Base-by-base conservation (phyloP, 2,329 filamentous ascomycete genomes). In the Verticillium albo-atrum region DNA sequence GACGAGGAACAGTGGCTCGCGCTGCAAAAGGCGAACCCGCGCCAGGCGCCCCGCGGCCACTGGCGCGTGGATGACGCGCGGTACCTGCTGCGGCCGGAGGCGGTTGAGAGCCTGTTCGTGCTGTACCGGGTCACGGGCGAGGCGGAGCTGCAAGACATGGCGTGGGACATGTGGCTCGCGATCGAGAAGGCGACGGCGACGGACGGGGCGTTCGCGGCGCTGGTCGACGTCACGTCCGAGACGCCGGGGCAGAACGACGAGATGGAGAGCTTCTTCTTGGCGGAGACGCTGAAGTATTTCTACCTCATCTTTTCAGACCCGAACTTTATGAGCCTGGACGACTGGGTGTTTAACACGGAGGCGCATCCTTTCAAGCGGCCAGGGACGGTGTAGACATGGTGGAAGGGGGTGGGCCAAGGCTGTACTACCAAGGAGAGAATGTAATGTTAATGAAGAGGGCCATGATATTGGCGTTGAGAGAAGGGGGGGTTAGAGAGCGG, bases 241-340 rank as follows among this genome's bases (percentile, higher is more conserved):
- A 6, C 25, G 25, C 25, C 25, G 51, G 25, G 10, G 26, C 25
- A 27, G 25, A 28, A 4, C 10, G 27, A 53, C 17, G 51, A 53
- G 25, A 30, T 37, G 6, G 82, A 91, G 76, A 88, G 83, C 62
- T 91, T 90, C 66, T 92, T 89, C 86, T 75, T 89, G 66, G 84
- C 85, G 0, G 88, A 91, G 75, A 92, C 88, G 17, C 73, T 91
- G 61, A 91, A 91, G 72, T 91, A 91, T 64, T 90, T 90, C 59
- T 92, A 88, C 64, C 70, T 91, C 55, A 82, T 91, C 28, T 92
- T 91, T 65, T 85, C 83, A 25, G 82, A 88, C 17, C 83, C 86
- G 0, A 79, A 82, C n/a, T 66, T 86, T 30, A 77, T 90, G 47
- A 88, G 80, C 67, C 71, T 91, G 67, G 89, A 92, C 70, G 82